A percentile compares a stretch with the other conserved stretches of the same genome.
These are phyloP conservation scores for Primulina tabacum DNA, from an alignment of 257 asterid species.

Conservation along the genomic window DNA sequence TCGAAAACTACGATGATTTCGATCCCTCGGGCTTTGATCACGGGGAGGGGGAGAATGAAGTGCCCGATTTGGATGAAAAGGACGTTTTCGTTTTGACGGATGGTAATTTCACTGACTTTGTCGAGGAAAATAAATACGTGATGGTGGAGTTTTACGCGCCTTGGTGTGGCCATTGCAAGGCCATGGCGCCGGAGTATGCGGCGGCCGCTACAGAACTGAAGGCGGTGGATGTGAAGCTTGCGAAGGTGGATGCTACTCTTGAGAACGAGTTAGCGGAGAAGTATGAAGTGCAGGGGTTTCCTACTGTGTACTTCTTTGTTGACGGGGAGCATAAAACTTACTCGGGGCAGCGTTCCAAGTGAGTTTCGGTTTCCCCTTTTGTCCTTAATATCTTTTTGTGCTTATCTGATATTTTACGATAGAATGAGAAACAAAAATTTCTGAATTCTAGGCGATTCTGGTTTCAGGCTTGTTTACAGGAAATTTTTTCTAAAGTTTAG, in stretches of 20 bases:
- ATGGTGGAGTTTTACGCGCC: constrained; percentile 98
- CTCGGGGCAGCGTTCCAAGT: constrained; percentile 79
- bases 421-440: background rate
- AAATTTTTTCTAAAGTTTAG: no score
- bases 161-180: constrained; percentile 95
- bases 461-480: background rate
- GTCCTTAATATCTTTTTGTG: background rate
- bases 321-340: constrained; percentile 77
- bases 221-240: constrained; percentile 60
- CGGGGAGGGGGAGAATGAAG: constrained; percentile 35
- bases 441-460: background rate
- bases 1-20: constrained; percentile 48
- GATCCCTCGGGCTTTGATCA: constrained; percentile 41
- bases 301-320: constrained; percentile 69
- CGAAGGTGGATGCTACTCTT: constrained; percentile 86
- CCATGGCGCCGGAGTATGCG: constrained; percentile 89
- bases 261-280: constrained; percentile 69
- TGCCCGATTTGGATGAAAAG: constrained; percentile 53
- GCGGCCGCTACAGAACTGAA: constrained; percentile 91
- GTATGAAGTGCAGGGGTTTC: constrained; percentile 79
- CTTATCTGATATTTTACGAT: background rate
- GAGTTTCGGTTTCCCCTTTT: constrained; percentile 29
- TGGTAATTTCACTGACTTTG: constrained; percentile 63
- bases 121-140: constrained; percentile 64
- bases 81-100: constrained; percentile 78